Evolutionary conservation across 805 yeast genomes (phyloP).

Genomic region (Isabelozyma heimii): DNA sequence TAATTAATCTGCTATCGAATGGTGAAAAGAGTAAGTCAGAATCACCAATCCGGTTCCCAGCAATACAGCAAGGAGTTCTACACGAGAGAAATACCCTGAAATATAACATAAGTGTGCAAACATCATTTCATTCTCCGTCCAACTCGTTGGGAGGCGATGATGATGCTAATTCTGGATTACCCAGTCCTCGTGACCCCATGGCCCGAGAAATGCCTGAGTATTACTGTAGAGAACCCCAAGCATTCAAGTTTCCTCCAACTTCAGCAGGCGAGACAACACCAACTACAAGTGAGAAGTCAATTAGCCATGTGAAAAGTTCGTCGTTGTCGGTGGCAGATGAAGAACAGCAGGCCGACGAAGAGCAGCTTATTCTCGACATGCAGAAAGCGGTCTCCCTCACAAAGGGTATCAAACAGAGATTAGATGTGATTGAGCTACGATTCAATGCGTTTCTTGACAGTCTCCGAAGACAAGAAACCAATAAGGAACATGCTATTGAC

Average conservation of each 20-base stretch:
- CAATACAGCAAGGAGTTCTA: neutral
- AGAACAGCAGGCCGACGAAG: neutral
- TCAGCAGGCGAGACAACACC: neutral
- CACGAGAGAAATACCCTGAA: neutral
- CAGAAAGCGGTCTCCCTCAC: neutral
- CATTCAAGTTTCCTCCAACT: neutral
- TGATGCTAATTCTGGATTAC: neutral
- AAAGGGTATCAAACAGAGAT: neutral
- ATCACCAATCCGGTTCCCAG: neutral
- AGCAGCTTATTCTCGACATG: neutral
- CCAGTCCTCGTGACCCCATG: neutral
- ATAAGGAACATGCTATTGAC: neutral
- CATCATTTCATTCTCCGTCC: neutral
- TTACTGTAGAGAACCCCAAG: neutral
- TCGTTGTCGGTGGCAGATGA: neutral
- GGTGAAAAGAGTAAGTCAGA: neutral
- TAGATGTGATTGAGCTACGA: neutral
- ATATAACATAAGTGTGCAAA: conserved; percentile 3
- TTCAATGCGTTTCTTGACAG: neutral
- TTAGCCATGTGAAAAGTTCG: neutral
- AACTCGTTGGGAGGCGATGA: neutral
- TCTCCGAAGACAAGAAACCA: neutral
- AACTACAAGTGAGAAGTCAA: neutral
- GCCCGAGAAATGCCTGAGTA: neutral
- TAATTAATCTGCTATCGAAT: neutral